phyloP scores from a whole-genome alignment of 2,329 filamentous ascomycete genomes.

The Tolypocladium ovalisporum region DNA sequence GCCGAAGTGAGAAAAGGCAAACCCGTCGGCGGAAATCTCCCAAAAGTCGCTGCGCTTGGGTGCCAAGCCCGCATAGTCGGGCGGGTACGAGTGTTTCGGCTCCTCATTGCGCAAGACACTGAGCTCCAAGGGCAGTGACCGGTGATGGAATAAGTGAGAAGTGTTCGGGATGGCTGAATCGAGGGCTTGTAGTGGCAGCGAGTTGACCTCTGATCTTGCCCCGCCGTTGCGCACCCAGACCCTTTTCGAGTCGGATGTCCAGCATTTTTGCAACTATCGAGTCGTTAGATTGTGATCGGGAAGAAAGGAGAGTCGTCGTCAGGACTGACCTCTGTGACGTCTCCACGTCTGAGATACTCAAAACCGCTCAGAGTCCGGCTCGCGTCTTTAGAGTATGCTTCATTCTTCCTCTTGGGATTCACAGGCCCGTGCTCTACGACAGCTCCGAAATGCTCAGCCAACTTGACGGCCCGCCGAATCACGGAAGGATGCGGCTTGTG shows the following conservation, averaged over 20 bases:
- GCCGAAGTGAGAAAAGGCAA: constrained; percentile 14
- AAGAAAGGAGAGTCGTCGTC: background rate
- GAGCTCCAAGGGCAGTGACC: constrained; percentile 7
- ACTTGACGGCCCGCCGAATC: constrained; percentile 22
- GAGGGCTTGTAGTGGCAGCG: background rate
- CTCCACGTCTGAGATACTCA: constrained; percentile 20
- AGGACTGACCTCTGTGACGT: constrained; percentile 13
- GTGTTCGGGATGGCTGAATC: background rate
- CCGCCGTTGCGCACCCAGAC: constrained; percentile 1
- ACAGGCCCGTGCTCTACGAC: constrained; percentile 17
- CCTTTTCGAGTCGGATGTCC: constrained; percentile 13
- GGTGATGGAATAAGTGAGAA: background rate
- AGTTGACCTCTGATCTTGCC: background rate
- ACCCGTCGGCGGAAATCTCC: constrained; percentile 16
- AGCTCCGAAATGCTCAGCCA: constrained; percentile 24
- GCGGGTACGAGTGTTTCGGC: constrained; percentile 7
- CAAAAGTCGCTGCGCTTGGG: constrained; percentile 18
- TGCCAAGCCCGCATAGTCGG: constrained; percentile 12
- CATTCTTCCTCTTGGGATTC: background rate
- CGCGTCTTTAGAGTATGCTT: constrained; percentile 2
- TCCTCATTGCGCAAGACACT: constrained; percentile 7
- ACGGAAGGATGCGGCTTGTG: constrained; percentile 19
- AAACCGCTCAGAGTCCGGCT: constrained; percentile 19
- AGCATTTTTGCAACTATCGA: constrained; percentile 15
- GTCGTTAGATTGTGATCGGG: background rate